Evolutionary conservation across 192 early-diverging fungal species (phyloP).

Genomic region (Dissophora globulifera): DNA sequence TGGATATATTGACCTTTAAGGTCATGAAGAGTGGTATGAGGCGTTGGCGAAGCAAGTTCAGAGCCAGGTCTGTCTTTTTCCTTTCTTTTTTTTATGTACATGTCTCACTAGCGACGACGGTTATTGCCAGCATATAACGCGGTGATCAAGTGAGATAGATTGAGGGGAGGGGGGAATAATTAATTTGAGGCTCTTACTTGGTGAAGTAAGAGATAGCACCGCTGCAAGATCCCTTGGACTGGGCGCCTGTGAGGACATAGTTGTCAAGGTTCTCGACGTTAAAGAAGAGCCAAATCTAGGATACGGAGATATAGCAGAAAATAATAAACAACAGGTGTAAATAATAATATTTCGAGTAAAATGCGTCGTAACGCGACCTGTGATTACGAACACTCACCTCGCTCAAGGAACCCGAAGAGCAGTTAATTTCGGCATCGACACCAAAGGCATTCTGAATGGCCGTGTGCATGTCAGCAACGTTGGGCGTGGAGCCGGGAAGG

Average conservation of each 20-base stretch:
- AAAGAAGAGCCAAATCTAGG: slow-evolving; percentile 41
- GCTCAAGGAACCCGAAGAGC: slow-evolving; percentile 42
- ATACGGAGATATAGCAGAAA: no score
- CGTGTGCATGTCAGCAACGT: slow-evolving; percentile 50
- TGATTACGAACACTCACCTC: slow-evolving; percentile 46
- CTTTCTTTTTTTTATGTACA: neutral
- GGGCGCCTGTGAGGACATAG: slow-evolving; percentile 50
- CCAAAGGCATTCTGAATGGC: slow-evolving; percentile 57
- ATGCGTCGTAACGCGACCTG: no score
- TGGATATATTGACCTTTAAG: no score
- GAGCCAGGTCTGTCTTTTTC: no score
- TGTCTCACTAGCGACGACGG: neutral
- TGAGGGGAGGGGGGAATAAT: neutral
- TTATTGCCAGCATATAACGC: no score
- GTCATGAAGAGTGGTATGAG: no score
- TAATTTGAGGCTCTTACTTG: slow-evolving; percentile 1
- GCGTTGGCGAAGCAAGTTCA: no score
- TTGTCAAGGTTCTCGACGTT: slow-evolving; percentile 29
- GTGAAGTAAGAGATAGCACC: slow-evolving; percentile 24
- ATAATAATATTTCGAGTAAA: no score
- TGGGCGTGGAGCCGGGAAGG: slow-evolving; percentile 58
- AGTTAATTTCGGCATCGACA: slow-evolving; percentile 50
- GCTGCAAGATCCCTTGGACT: slow-evolving; percentile 34
- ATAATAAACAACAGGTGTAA: no score
- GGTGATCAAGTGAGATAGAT: no score